A percentile compares a stretch with the other conserved stretches of the same genome.
These are phyloP conservation scores for Epichloe amarillans DNA, from an alignment of 2,329 filamentous ascomycete genomes.

Conservation along the genomic window DNA sequence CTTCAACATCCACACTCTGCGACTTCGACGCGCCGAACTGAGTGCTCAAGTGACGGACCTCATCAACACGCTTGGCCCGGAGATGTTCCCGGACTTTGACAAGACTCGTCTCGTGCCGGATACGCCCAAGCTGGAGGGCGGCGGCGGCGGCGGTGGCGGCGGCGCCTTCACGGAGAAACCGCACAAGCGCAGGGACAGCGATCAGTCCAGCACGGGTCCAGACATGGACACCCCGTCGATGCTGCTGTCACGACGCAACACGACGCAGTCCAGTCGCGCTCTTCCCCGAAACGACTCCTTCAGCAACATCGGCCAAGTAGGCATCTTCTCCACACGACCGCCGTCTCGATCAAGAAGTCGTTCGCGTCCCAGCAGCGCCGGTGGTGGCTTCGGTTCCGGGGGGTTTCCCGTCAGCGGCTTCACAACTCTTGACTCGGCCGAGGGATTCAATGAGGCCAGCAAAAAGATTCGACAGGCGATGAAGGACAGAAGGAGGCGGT, in stretches of 20 bases:
- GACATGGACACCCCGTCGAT: conserved; percentile 26
- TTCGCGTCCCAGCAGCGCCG: conserved; percentile 56
- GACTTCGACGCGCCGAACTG: conserved; percentile 57
- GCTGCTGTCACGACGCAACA: conserved; percentile 33
- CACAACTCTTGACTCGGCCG: conserved; percentile 51
- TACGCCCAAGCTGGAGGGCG: conserved; percentile 27
- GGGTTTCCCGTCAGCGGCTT: conserved; percentile 58
- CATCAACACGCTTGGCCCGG: conserved; percentile 89
- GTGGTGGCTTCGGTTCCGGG: conserved; percentile 45
- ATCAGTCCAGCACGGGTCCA: conserved; percentile 27
- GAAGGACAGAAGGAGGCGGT: conserved; percentile 47
- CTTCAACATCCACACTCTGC: conserved; percentile 71
- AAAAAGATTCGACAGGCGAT: conserved; percentile 77
- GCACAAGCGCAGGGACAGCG: conserved; percentile 33
- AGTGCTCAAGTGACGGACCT: conserved; percentile 74
- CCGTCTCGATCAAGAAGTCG: conserved; percentile 64
- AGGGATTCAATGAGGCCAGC: conserved; percentile 69
- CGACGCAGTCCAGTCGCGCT: conserved; percentile 37
- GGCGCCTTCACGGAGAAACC: conserved; percentile 13
- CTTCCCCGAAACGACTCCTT: conserved; percentile 85
- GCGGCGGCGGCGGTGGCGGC: conserved; percentile 17
- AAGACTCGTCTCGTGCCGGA: conserved; percentile 55
- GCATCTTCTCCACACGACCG: conserved; percentile 80
- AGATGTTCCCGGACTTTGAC: conserved; percentile 96
- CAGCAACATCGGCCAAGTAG: conserved; percentile 73